phyloP scores from a whole-genome alignment of 208 protist species.

The Acanthamoeba sp. region DNA sequence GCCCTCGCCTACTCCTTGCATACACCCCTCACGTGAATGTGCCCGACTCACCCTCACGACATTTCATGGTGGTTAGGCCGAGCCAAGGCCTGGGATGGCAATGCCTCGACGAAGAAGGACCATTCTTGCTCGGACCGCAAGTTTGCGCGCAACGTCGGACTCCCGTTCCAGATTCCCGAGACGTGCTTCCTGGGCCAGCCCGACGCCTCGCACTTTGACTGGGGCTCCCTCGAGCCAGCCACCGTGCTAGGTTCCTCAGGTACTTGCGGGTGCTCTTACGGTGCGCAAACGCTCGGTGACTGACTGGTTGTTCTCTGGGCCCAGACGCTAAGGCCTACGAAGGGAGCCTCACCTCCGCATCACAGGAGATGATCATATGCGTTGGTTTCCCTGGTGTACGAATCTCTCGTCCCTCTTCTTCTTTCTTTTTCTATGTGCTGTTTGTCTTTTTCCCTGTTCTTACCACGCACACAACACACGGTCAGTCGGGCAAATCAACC shows the following conservation, averaged over 20 bases:
- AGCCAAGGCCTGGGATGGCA: slow-evolving; percentile 7
- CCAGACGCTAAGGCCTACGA: not conserved
- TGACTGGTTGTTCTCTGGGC: too few relatives aligned
- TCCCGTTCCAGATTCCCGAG: slow-evolving; percentile 60
- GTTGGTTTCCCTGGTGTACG: slow-evolving; percentile 69
- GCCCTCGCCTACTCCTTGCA: not conserved
- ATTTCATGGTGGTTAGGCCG: not conserved
- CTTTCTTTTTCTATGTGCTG: not conserved
- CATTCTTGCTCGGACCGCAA: slow-evolving; percentile 57
- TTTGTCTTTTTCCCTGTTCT: not conserved
- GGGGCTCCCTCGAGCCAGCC: slow-evolving; percentile 31
- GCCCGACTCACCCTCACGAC: not conserved
- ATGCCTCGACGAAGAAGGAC: slow-evolving; percentile 36
- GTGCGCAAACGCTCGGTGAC: too few relatives aligned
- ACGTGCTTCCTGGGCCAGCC: slow-evolving; percentile 22
- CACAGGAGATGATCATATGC: slow-evolving; percentile 71
- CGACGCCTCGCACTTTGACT: not conserved
- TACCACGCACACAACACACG: not conserved
- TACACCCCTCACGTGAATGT: not conserved
- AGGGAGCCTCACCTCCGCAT: not conserved
- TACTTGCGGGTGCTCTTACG: not conserved
- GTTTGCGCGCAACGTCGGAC: slow-evolving; percentile 65
- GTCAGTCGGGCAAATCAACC: slow-evolving; percentile 64
- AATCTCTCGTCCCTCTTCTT: not conserved
- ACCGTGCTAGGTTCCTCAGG: not conserved